Conservation (phyloP, 768 basidiomycete species). For the Pisolithus albus region DNA sequence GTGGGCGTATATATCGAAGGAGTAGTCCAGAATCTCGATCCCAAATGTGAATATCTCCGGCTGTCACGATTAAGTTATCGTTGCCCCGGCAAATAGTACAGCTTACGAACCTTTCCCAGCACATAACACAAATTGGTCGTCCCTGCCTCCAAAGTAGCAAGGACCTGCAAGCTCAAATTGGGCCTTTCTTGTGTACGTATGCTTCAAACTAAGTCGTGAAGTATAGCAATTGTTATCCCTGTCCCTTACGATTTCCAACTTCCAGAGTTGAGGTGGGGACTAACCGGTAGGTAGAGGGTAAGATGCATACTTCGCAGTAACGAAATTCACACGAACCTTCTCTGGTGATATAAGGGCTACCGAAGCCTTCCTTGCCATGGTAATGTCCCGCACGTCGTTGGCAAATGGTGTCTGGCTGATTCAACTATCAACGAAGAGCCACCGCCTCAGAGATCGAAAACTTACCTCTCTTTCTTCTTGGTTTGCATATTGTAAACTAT, state of each 20-base stretch:
- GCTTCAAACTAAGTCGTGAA: conserved; percentile 38
- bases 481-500: conserved; percentile 44
- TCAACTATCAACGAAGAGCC: conserved; percentile 7
- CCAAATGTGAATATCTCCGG: conserved; percentile 82
- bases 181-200: conserved; percentile 67
- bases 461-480: conserved; percentile 40
- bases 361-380: conserved; percentile 38
- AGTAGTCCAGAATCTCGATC: conserved; percentile 72
- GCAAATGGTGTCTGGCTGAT: conserved; percentile 48
- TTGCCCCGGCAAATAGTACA: neutral
- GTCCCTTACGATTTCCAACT: conserved; percentile 57
- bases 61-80: conserved; percentile 29
- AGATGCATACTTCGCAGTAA: conserved; percentile 2
- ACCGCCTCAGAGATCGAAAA: conserved; percentile 1
- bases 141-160: conserved; percentile 76
- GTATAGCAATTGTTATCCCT: conserved; percentile 27
- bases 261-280: conserved; percentile 78
- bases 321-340: conserved; percentile 13
- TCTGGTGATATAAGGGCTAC: conserved; percentile 37
- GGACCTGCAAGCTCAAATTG: conserved; percentile 71
- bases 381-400: conserved; percentile 49
- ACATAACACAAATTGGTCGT: conserved; percentile 73
- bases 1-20: conserved; percentile 62
- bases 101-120: conserved; percentile 56
- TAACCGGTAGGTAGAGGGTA: conserved; percentile 16